Base-by-base conservation (phyloP, 352 stramenopile genomes). In the Pythium aquatile region DNA sequence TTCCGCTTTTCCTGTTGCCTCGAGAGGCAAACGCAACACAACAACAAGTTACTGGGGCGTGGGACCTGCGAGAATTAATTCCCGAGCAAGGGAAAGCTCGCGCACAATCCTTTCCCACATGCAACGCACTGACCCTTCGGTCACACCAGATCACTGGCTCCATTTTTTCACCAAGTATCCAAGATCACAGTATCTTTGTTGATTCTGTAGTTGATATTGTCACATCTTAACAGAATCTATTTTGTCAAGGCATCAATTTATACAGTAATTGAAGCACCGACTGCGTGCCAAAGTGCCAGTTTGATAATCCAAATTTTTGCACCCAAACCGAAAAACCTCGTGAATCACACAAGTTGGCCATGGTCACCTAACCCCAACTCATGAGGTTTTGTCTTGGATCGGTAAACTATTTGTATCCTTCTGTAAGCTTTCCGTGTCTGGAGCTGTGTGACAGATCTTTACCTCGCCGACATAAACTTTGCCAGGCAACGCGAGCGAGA, bases 281-380 rank as follows among this genome's bases (percentile, higher is more conserved):
- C 7, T 28, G 35, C 58, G 54, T 62, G 26, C 13, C 46, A 57
- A 70, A 62, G 64, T 70, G 64, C 64, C 64, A 70, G 64, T 70
- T 70, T 70, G 57, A 70, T 58, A 51, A 58, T 65, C 57, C 64
- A 65, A 70, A 65, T 58, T 70, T 67, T 61, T 60, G 56, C 51
- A 68, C 65, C 65, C 52, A 66, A 42, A 13, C 55, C 24, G 29
- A 58, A 72, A 68, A 72, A 72, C 65, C 65, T 72, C 60, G 58
- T 40, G 30, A 63, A 55, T 64, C 55, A 68, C 42, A 32, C 11
- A 39, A 28, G 6, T 11, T 10, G n/a, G 44, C 20, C 10, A 8
- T 29, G 20, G 20, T 32, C 26, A 42, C 65, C 65, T 65, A 72
- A 14, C 65, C 65, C 65, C 67, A 57, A 37, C 14, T 44, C 37